phyloP scores from a whole-genome alignment of 2,329 filamentous ascomycete genomes.

The Tolypocladium nubicola region DNA sequence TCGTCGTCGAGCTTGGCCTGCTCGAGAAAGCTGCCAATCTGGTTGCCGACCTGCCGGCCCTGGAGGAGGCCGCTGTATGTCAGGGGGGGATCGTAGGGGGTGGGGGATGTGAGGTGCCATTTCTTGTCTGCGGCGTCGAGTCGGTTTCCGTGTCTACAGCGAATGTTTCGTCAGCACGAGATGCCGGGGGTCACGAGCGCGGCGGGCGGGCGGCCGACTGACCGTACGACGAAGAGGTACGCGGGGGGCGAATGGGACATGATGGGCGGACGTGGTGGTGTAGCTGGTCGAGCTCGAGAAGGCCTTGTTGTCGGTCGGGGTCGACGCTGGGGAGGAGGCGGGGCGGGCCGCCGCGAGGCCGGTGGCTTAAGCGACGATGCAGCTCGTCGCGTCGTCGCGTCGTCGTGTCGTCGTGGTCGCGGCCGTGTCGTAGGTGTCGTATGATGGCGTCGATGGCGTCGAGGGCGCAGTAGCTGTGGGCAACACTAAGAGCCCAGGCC shows the following conservation, averaged over 20 bases:
- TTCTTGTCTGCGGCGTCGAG: conserved; percentile 90
- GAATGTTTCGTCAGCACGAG: not conserved
- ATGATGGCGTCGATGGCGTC: not conserved
- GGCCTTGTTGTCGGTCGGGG: not conserved
- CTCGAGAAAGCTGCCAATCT: conserved; percentile 65
- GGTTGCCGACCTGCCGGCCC: conserved; percentile 66
- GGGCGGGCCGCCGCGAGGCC: not conserved
- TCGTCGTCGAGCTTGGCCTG: conserved; percentile 38
- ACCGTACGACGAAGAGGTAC: conserved; percentile 34
- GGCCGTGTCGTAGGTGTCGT: not conserved
- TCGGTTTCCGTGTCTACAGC: conserved; percentile 70
- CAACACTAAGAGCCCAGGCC: not conserved
- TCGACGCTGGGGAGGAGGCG: not conserved
- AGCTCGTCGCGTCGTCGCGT: not conserved
- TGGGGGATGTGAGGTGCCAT: conserved; percentile 88
- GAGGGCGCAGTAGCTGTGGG: not conserved
- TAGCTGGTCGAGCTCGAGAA: not conserved
- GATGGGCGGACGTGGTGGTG: not conserved
- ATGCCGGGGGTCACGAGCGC: not conserved
- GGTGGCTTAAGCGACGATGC: not conserved
- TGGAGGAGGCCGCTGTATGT: conserved; percentile 94
- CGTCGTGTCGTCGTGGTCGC: not conserved
- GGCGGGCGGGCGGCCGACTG: conserved; percentile 2
- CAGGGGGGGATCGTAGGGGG: conserved; percentile 89
- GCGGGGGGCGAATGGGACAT: conserved; percentile 19